phyloP scores from a whole-genome alignment of 164 flowering plant species.

The Vitis vinifera region ASM3070453v1 NC_081811.1:12123001-12123500 shows the following conservation, averaged over 20 bases:
- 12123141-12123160: conserved; percentile 84
- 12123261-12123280: background rate
- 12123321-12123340: conserved; percentile 48
- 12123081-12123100: conserved; percentile 78
- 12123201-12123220: background rate
- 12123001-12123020: background rate
- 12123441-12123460: too few relatives aligned
- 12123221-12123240: background rate
- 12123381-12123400: conserved; percentile 60
- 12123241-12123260: background rate
- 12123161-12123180: conserved; percentile 80
- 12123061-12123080: conserved; percentile 72
- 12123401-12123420: background rate
- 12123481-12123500: too few relatives aligned
- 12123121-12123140: conserved; percentile 81
- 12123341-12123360: conserved; percentile 81
- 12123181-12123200: conserved; percentile 40
- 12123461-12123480: too few relatives aligned
- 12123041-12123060: conserved; percentile 42
- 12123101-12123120: conserved; percentile 81
- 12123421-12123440: background rate
- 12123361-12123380: conserved; percentile 88
- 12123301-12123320: conserved; percentile 41
- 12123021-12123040: background rate
- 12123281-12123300: background rate